These are phyloP conservation scores for Microcera coccophila DNA, from an alignment of 2,329 filamentous ascomycete species.

Conservation along the genomic window DNA sequence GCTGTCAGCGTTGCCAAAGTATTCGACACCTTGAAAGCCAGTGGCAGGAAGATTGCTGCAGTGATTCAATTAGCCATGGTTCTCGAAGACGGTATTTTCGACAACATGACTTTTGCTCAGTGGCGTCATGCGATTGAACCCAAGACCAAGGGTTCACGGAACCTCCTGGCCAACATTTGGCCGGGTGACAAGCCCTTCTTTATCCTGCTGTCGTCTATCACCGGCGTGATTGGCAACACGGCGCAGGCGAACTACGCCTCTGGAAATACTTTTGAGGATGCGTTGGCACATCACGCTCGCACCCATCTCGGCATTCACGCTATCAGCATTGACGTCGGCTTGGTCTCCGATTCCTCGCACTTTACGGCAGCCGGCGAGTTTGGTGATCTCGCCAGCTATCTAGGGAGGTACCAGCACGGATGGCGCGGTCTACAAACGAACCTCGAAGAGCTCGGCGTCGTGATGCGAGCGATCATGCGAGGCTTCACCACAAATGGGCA, in stretches of 20 bases:
- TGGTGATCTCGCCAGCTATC: conserved; percentile 10
- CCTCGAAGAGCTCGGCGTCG: too few species aligned
- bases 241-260: conserved; percentile 16
- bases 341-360: conserved; percentile 14
- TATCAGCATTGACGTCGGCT: conserved; percentile 10
- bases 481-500: conserved; percentile 1
- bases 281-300: too few species aligned
- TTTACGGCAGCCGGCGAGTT: conserved; percentile 10
- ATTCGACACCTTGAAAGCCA: background rate
- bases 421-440: too few species aligned
- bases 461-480: conserved; percentile 7
- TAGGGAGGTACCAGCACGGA: too few species aligned
- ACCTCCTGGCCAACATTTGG: conserved; percentile 9
- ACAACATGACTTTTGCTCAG: conserved; percentile 12
- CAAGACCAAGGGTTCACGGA: conserved; percentile 14
- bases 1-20: background rate
- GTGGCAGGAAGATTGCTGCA: background rate
- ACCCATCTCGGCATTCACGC: conserved; percentile 4
- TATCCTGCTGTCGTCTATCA: conserved; percentile 17
- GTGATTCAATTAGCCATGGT: background rate
- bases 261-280: conserved; percentile 17
- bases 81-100: background rate
- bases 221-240: conserved; percentile 14
- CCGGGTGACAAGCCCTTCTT: conserved; percentile 10
- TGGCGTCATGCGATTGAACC: conserved; percentile 11